Percentiles rank a stretch among this genome's conserved stretches.
Evolutionary conservation across 202 grass and related monocot species (phyloP).

Genomic region (Hordeum pubiflorum): DNA sequence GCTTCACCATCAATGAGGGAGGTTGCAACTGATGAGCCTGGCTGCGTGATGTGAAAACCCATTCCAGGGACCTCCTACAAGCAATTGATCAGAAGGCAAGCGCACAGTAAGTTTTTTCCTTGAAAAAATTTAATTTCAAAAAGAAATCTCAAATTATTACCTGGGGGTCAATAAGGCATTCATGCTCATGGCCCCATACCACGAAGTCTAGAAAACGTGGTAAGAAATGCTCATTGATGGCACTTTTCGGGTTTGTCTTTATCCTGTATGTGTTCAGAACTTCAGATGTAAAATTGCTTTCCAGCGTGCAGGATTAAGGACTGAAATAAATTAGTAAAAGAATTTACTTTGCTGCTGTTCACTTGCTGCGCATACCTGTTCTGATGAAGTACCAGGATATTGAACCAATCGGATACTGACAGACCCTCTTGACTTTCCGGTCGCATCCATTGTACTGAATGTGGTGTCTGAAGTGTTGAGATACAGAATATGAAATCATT

Average conservation of each 20-base stretch:
- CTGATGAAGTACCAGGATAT: slow-evolving; percentile 96
- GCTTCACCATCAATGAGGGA: slow-evolving; percentile 94
- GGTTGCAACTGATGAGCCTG: slow-evolving; percentile 85
- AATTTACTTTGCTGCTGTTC: background rate
- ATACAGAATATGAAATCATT: slow-evolving; percentile 7
- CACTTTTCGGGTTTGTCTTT: slow-evolving; percentile 90
- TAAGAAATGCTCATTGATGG: slow-evolving; percentile 97
- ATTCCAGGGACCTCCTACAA: slow-evolving; percentile 83
- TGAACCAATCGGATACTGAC: slow-evolving; percentile 79
- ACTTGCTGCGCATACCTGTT: slow-evolving; percentile 53
- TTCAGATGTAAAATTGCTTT: slow-evolving; percentile 14
- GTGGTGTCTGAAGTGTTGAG: slow-evolving; percentile 63
- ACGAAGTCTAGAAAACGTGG: slow-evolving; percentile 86
- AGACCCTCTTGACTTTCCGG: slow-evolving; percentile 77
- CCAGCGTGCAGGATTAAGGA: slow-evolving; percentile 4
- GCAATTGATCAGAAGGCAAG: slow-evolving; percentile 3
- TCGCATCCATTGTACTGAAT: slow-evolving; percentile 89
- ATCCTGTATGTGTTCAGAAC: slow-evolving; percentile 41
- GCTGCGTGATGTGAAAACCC: slow-evolving; percentile 97
- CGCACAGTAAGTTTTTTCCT: background rate
- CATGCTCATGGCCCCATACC: slow-evolving; percentile 91
- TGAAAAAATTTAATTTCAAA: background rate
- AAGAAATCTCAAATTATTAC: slow-evolving; percentile 35
- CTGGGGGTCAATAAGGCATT: slow-evolving; percentile 93
- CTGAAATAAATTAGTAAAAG: slow-evolving; percentile 4